These are phyloP conservation scores for Pseudogymnoascus sp. DNA, from an alignment of 2,329 filamentous ascomycete species.

Conservation along the genomic window DNA sequence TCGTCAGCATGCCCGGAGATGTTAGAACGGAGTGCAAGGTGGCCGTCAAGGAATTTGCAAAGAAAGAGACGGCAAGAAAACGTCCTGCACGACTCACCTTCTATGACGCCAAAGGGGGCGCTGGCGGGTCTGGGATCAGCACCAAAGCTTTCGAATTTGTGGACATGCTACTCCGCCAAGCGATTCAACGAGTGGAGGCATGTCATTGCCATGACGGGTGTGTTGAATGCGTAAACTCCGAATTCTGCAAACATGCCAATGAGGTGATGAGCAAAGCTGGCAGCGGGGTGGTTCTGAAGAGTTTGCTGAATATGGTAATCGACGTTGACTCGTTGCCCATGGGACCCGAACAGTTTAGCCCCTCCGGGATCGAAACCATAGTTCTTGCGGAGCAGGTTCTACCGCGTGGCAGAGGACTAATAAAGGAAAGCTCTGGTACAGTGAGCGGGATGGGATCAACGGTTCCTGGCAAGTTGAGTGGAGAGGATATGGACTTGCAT, in stretches of 20 bases:
- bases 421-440: background rate
- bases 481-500: background rate
- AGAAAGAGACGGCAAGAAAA: constrained; percentile 62
- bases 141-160: constrained; percentile 93
- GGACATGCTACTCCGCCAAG: constrained; percentile 68
- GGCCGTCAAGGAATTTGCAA: constrained; percentile 78
- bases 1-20: constrained; percentile 83
- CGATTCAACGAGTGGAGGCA: constrained; percentile 65
- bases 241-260: constrained; percentile 78
- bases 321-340: constrained; percentile 80
- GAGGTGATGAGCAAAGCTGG: constrained; percentile 92
- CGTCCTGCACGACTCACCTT: constrained; percentile 84
- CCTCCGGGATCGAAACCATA: constrained; percentile 74
- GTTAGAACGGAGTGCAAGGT: constrained; percentile 93
- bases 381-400: constrained; percentile 62
- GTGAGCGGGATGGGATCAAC: background rate
- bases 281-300: constrained; percentile 71
- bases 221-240: constrained; percentile 81
- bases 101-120: constrained; percentile 89
- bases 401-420: constrained; percentile 15
- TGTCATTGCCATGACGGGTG: constrained; percentile 78
- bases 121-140: constrained; percentile 75
- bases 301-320: constrained; percentile 66
- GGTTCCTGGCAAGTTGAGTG: background rate
- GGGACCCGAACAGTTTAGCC: constrained; percentile 66